Evolutionary conservation across 192 early-diverging fungal genomes (phyloP), one percentile per base, ranked within the genome.

Genomic region (Piromyces sp.): DNA sequence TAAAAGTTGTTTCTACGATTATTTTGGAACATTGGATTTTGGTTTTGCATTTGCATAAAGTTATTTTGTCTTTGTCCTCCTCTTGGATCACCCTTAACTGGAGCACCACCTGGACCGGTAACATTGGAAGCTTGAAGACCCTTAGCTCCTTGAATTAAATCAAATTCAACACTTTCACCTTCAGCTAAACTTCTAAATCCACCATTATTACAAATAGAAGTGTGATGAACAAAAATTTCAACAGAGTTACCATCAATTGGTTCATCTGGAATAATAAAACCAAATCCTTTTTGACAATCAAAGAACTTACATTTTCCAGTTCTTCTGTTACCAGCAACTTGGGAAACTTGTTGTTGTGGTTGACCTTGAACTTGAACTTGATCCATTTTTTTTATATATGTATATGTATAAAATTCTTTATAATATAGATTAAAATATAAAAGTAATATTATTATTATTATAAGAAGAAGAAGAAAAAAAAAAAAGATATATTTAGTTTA

Each of bases 201-300:
- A 30, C 93, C 91, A 81, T 90, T 86, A 82, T 94, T 93, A 79
- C 92, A 87, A 83, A 94, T 94, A 19, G 92, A 92, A 19, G 93
- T 92, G 80, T 94, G 91, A 86, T 95, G 93, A 30, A 94, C 94
- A 88, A 94, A 94, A 28, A 94, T 92, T 92, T 95, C 95, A 78
- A 88, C 88, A 68, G 92, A 87, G 82, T 90, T 89, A 6, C 83
- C 79, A 5, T 89, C 88, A 36, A 88, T 87, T 37, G 88, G 88
- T 79, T 92, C 90, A 81, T 88, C 87, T 16, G 93, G 93, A 80
- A 95, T 91, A 80, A 96, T 94, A 86, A 96, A 96, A 0, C 95
- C 95, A 85, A 93, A 96, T 79, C 95, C 87, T 87, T 68, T 68
- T 68, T 68, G 51, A 68, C 51, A 68, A 68, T 68, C 51, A 68